Conservation (phyloP, 2,329 filamentous ascomycete genomes). For the Magnaporthales sp. region DNA sequence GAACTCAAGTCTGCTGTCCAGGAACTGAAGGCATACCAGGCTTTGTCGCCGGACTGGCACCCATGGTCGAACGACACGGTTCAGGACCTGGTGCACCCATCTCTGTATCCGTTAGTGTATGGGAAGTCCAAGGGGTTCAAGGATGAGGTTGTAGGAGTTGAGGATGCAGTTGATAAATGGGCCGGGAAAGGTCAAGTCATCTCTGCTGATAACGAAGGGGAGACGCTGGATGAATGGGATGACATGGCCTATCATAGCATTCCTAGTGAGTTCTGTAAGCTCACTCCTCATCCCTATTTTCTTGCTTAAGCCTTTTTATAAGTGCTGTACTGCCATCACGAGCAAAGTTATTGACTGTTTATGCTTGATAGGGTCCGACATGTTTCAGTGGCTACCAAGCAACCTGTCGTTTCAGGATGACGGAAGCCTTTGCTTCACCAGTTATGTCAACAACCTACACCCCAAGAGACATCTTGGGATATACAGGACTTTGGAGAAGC, state of each 20-base stretch:
- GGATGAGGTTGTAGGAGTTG: constrained; percentile 18
- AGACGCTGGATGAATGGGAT: not conserved
- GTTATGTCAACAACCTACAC: constrained; percentile 38
- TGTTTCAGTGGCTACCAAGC: constrained; percentile 26
- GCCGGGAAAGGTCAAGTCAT: constrained; percentile 13
- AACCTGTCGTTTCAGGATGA: constrained; percentile 24
- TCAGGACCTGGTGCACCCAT: constrained; percentile 50
- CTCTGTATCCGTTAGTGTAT: constrained; percentile 47
- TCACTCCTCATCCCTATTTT: too few relatives aligned
- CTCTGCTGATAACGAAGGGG: not conserved
- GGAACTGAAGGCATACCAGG: constrained; percentile 33
- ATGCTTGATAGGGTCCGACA: constrained; percentile 13
- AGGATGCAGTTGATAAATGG: constrained; percentile 16
- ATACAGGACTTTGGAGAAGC: constrained; percentile 25
- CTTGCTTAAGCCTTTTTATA: too few relatives aligned
- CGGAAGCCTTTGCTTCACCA: constrained; percentile 24
- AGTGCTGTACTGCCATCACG: not conserved
- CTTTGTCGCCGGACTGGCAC: constrained; percentile 38
- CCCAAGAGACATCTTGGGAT: constrained; percentile 21
- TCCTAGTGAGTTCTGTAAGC: too few relatives aligned
- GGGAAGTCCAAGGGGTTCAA: constrained; percentile 21
- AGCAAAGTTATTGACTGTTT: not conserved
- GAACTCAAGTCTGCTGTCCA: constrained; percentile 28
- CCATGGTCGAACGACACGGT: constrained; percentile 43
- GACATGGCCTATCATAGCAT: too few relatives aligned